Percentiles rank a stretch among this genome's conserved stretches.
Evolutionary conservation across 2,329 filamentous ascomycete species (phyloP).

Genomic region (Basipetospora chlamydospora): DNA sequence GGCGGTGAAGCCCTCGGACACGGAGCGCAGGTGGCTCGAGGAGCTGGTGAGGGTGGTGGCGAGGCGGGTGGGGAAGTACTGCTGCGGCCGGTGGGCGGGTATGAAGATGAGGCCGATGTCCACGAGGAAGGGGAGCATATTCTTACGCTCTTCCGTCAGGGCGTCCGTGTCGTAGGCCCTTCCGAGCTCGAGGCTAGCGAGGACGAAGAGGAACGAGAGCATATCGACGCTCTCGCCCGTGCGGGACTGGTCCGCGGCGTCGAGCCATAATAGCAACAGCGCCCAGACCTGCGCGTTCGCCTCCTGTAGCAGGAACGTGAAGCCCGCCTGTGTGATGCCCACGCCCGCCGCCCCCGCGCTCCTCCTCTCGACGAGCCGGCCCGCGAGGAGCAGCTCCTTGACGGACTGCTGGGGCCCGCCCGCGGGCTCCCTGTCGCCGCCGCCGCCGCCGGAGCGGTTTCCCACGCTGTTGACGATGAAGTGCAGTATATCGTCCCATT

Average conservation of each 20-base stretch:
- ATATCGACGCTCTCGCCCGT: slow-evolving; percentile 78
- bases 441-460: slow-evolving; percentile 24
- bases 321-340: slow-evolving; percentile 81
- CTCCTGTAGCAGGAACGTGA: slow-evolving; percentile 88
- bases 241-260: slow-evolving; percentile 50
- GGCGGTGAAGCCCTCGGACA: slow-evolving; percentile 53
- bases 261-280: slow-evolving; percentile 81
- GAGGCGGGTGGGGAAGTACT: slow-evolving; percentile 81
- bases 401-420: slow-evolving; percentile 59
- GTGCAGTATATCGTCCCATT: slow-evolving; percentile 93
- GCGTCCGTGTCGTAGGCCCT: slow-evolving; percentile 79
- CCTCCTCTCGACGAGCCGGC: slow-evolving; percentile 59
- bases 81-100: slow-evolving; percentile 38
- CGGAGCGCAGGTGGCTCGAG: slow-evolving; percentile 53
- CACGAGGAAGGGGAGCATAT: slow-evolving; percentile 79
- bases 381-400: slow-evolving; percentile 67
- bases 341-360: slow-evolving; percentile 36
- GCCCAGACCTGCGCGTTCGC: slow-evolving; percentile 97
- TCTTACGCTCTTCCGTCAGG: slow-evolving; percentile 64
- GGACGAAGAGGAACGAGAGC: slow-evolving; percentile 87
- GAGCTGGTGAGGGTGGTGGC: slow-evolving; percentile 88
- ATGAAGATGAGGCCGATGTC: slow-evolving; percentile 89
- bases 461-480: slow-evolving; percentile 77
- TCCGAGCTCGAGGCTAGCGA: slow-evolving; percentile 84
- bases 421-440: slow-evolving; percentile 30